Percentiles rank a stretch among this genome's conserved stretches.
These are phyloP conservation scores for Fusarium heterosporum DNA, from an alignment of 2,329 filamentous ascomycete species.

Conservation along the genomic window DNA sequence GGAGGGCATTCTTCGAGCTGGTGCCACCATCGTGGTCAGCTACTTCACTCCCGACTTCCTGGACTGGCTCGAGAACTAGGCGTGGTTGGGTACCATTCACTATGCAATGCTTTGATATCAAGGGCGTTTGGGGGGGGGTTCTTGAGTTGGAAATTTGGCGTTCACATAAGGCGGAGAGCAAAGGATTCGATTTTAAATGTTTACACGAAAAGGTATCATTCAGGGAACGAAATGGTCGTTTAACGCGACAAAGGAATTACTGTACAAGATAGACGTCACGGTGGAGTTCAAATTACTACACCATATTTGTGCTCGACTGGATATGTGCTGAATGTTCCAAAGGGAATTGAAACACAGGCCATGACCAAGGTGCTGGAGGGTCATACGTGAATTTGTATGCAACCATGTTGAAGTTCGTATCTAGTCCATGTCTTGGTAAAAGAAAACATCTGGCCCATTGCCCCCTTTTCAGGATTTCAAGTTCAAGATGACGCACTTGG, in stretches of 20 bases:
- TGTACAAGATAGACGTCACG: conserved; percentile 4
- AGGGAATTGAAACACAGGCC: background rate
- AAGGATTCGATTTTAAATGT: conserved; percentile 12
- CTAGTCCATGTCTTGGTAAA: background rate
- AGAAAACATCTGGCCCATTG: background rate
- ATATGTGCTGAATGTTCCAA: background rate
- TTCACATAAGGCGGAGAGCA: conserved; percentile 21
- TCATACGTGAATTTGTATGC: background rate
- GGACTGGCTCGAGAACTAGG: conserved; percentile 71
- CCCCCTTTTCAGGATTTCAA: background rate
- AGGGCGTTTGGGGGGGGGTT: conserved; percentile 22
- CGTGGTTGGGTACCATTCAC: conserved; percentile 19
- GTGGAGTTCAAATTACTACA: background rate
- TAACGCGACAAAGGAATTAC: background rate
- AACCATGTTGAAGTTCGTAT: background rate
- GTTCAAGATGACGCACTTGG: background rate
- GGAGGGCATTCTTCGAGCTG: conserved; percentile 91
- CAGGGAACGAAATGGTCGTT: conserved; percentile 1
- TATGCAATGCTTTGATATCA: conserved; percentile 12
- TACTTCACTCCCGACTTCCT: conserved; percentile 91
- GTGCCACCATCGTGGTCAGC: conserved; percentile 90
- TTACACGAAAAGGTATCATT: conserved; percentile 5
- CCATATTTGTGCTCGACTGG: background rate
- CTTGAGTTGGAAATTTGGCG: conserved; percentile 24
- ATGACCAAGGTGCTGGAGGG: background rate